Base-by-base conservation (phyloP, 306 rosid genomes). In the Canavalia gladiata region DNA sequence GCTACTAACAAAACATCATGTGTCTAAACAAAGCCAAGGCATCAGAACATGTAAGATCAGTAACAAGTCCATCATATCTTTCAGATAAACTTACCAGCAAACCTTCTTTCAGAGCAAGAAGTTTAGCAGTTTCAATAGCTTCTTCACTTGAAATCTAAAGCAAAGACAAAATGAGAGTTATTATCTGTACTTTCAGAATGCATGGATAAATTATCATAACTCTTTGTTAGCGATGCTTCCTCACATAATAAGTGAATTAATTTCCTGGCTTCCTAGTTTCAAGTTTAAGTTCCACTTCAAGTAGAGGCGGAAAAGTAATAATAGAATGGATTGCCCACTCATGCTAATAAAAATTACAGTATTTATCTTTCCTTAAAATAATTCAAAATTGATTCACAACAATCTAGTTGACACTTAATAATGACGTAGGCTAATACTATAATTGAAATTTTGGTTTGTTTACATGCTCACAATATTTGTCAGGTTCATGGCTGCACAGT, bases 81-180 rank as follows among this genome's bases (percentile, higher is more conserved):
- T 41, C 13, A 39, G 6, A 33, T 68, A 54, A 37, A 72, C 90
- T 85, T 87, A 89, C 97, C 90, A 88, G 82, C 77, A 95, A 87
- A 75, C 99, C 99, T 82, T 93, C 99, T 83, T 87, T 95, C 79
- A 95, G 64, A 67, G 99, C 99, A 81, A 95, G 94, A 64, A 29
- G 80, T 84, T 87, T 93, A 49, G 99, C 98, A 47, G 94, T 95
- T 87, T 95, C 92, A 35, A 95, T 81, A 60, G 99, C 88, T 84
- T 91, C 97, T 68, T 93, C 97, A 80, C 99, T 93, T 42, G 99
- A 90, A 84, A 93, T 80, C 99, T 95, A 85, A 84, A 82, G 59
- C 12, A 69, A 11, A 59, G n/a, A 67, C 37, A 82, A 74, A 70
- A 12, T 25, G 29, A 46, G n/a, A 45, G 63, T 67, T 62, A 74